Conservation (phyloP, 1,284 basidiomycete genomes). For the Austroboletus rostrupii region DNA sequence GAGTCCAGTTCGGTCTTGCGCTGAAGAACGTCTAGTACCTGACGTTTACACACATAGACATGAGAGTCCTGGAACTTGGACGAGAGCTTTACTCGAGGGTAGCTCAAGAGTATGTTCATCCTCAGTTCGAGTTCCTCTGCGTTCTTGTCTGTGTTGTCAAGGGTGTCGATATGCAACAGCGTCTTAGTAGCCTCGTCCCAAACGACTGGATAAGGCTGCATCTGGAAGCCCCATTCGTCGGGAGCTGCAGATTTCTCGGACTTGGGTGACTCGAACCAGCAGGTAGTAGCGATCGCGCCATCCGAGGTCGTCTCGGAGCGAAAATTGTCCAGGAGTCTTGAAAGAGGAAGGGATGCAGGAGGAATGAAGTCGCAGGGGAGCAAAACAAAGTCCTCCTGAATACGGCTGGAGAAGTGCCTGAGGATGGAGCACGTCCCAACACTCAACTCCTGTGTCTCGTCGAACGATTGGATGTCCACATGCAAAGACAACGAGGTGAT, state of each 20-base stretch:
- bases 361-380: constrained; percentile 89
- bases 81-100: constrained; percentile 71
- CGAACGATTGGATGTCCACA: constrained; percentile 73
- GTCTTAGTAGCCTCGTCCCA: constrained; percentile 66
- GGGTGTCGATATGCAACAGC: constrained; percentile 66
- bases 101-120: constrained; percentile 71
- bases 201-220: constrained; percentile 49
- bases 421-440: constrained; percentile 70
- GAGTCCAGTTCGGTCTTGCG: constrained; percentile 71
- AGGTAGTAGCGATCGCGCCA: constrained; percentile 70
- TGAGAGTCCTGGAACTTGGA: constrained; percentile 80
- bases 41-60: constrained; percentile 80
- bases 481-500: constrained; percentile 55
- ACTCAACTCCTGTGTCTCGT: constrained; percentile 61
- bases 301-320: constrained; percentile 63
- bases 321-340: constrained; percentile 76
- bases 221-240: constrained; percentile 61
- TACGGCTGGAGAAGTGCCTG: constrained; percentile 63
- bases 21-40: constrained; percentile 70
- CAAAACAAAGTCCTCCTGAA: constrained; percentile 83
- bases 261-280: constrained; percentile 64
- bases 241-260: constrained; percentile 52
- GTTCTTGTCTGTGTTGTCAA: constrained; percentile 64
- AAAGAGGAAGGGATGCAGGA: constrained; percentile 67
- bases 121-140: constrained; percentile 68